Base-by-base conservation (phyloP, 2,329 filamentous ascomycete genomes). In the Neocucurbitaria cava region DNA sequence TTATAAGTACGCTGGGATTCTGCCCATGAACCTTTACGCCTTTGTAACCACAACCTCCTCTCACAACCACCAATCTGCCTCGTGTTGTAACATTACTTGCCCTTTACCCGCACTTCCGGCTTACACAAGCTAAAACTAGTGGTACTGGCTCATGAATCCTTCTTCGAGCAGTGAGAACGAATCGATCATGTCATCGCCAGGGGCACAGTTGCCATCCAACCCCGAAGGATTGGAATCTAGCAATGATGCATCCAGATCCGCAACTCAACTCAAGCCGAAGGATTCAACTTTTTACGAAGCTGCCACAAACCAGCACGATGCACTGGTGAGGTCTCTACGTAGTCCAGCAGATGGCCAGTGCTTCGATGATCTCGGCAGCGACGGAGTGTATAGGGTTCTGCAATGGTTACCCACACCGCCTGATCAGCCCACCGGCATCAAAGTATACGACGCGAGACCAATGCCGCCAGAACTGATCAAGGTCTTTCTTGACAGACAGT, bases 111-210 rank as follows among this genome's bases (percentile, higher is more conserved):
- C 7, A 17, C 5, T 36, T 36, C 7, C n/a, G n/a, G 33, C 33
- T 15, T 8, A 36, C 5, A 36, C 33, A 36, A 17, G 33, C 33
- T 36, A 36, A 17, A 17, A 36, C n/a, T 36, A 15, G 33, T 15
- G 6, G 13, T 36, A 36, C 7, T 7, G 5, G 33, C 33, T 15
- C 13, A 36, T 36, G 33, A 36, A 36, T 36, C 33, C 33, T 36
- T 36, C 33, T 36, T 36, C 33, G 33, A 36, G n/a, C n/a, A 36
- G 33, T 15, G 33, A 36, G 13, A 36, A 7, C 58, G 44, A 1
- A 44, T 49, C 9, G 49, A 39, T 28, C 44, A 59, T n/a, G 58
- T 54, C 9, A 42, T 50, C 15, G 50, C 48, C 18, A 58, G 31
- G 24, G 41, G 21, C 39, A 15, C 39, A 24, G 24, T n/a, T 20